phyloP scores from a whole-genome alignment of 306 rosid species.

The Herpetospermum pedunculosum region DNA sequence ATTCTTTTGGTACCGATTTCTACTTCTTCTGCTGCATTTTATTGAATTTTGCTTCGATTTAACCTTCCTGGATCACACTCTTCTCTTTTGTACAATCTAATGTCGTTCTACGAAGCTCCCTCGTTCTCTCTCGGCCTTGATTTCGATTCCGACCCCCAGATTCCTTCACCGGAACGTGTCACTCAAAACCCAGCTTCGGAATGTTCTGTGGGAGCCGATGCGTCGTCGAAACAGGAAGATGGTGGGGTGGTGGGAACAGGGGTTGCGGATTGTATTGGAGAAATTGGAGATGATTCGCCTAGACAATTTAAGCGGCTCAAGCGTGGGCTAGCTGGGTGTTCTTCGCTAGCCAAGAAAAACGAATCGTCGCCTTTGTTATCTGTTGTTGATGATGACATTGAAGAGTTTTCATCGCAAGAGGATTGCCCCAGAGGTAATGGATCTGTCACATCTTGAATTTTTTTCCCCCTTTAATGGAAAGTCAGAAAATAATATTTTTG shows the following conservation, averaged over 20 bases:
- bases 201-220: not conserved
- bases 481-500: not conserved
- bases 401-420: conserved; percentile 65
- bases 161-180: not conserved
- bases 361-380: conserved; percentile 3
- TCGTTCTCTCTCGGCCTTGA: conserved; percentile 79
- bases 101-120: conserved; percentile 54
- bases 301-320: conserved; percentile 54
- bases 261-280: conserved; percentile 27
- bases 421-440: conserved; percentile 23
- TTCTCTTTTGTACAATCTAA: conserved; percentile 8
- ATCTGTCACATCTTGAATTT: not conserved
- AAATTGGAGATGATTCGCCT: conserved; percentile 19
- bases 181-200: conserved; percentile 6
- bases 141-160: conserved; percentile 31
- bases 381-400: conserved; percentile 53
- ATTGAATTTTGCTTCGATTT: not conserved
- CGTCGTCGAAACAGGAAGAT: not conserved
- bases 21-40: not conserved
- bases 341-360: conserved; percentile 5
- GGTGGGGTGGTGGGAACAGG: conserved; percentile 8
- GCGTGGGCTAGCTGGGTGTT: conserved; percentile 27
- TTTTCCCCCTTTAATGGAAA: not conserved
- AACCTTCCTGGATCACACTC: not conserved
- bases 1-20: not conserved